These are phyloP conservation scores for Sclerotinia subarctica DNA, from an alignment of 2,329 filamentous ascomycete species.

Conservation along the genomic window DNA sequence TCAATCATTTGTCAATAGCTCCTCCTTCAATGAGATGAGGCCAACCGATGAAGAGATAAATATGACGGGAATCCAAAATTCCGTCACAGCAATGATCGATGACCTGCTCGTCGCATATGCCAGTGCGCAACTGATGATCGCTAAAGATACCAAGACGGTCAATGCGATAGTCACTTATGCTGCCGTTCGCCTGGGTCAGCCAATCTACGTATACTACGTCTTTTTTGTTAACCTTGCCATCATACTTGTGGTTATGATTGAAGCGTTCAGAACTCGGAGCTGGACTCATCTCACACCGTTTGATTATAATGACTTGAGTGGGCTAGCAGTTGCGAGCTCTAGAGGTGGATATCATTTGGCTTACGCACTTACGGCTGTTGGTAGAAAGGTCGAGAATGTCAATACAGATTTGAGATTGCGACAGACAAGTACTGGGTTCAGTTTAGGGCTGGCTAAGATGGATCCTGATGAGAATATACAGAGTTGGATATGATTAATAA, in stretches of 20 bases:
- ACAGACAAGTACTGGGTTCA: background rate
- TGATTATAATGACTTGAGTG: background rate
- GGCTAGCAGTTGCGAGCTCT: background rate
- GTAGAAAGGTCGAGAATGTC: background rate
- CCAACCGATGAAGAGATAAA: conserved; percentile 5
- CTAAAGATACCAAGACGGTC: no score
- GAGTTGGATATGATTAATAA: background rate
- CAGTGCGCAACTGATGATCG: no score
- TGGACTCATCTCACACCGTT: conserved; percentile 10
- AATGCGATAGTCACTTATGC: no score
- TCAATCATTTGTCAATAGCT: background rate
- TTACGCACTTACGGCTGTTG: background rate
- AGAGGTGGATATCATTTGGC: background rate
- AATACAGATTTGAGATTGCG: background rate
- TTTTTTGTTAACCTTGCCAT: conserved; percentile 10
- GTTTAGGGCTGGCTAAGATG: background rate
- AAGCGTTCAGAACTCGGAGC: conserved; percentile 14
- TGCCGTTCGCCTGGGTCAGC: no score
- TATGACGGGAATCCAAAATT: no score
- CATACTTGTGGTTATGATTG: conserved; percentile 14
- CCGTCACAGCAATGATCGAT: no score
- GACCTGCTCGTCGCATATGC: no score
- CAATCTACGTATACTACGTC: conserved; percentile 11
- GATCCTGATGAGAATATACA: background rate
- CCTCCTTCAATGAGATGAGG: background rate